These are phyloP conservation scores for Trichoderma asperellum DNA, from an alignment of 2,329 filamentous ascomycete genomes.

Conservation along the genomic window DNA sequence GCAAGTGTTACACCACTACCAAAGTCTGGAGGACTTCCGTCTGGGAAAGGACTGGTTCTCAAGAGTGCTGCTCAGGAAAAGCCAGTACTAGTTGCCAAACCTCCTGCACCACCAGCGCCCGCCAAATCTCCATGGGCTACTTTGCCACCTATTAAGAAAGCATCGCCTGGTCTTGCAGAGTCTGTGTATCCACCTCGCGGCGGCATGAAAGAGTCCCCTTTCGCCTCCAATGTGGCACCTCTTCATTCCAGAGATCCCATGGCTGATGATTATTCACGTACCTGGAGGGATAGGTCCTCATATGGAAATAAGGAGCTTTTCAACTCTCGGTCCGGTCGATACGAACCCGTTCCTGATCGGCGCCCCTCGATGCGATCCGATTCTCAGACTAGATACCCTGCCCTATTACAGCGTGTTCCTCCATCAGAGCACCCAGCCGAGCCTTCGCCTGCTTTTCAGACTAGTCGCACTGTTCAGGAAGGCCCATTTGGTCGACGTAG, in stretches of 20 bases:
- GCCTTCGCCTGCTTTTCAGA: slow-evolving; percentile 85
- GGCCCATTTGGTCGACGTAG: slow-evolving; percentile 74
- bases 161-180: slow-evolving; percentile 70
- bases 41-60: slow-evolving; percentile 65
- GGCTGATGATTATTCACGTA: slow-evolving; percentile 88
- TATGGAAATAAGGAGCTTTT: slow-evolving; percentile 76
- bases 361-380: slow-evolving; percentile 71
- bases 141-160: slow-evolving; percentile 81
- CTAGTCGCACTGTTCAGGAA: slow-evolving; percentile 68
- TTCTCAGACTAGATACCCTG: slow-evolving; percentile 68
- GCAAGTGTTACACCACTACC: slow-evolving; percentile 45
- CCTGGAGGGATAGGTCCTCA: slow-evolving; percentile 73
- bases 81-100: slow-evolving; percentile 73
- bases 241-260: slow-evolving; percentile 76
- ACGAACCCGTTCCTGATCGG: slow-evolving; percentile 84
- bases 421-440: slow-evolving; percentile 73
- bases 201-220: slow-evolving; percentile 58
- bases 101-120: slow-evolving; percentile 66
- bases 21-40: slow-evolving; percentile 52
- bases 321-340: slow-evolving; percentile 93
- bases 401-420: slow-evolving; percentile 75
- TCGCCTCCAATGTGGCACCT: slow-evolving; percentile 56
- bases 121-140: slow-evolving; percentile 91
- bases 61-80: slow-evolving; percentile 69
- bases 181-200: slow-evolving; percentile 51